phyloP scores from a whole-genome alignment of 768 basidiomycete species.

The Leccinum longicurvipes region DNA sequence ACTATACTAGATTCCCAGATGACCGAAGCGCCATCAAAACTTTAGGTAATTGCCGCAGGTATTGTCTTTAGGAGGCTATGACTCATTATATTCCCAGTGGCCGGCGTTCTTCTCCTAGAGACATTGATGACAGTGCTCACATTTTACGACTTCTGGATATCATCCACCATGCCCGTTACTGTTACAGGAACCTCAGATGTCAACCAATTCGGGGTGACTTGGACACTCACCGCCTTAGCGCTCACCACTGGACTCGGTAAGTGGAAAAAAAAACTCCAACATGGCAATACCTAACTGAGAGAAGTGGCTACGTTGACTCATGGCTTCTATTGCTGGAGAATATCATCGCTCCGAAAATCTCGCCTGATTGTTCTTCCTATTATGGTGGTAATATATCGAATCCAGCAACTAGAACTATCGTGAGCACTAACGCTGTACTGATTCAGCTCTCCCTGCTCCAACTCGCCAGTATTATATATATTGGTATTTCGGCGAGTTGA shows the following conservation, averaged over 20 bases:
- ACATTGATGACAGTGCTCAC: constrained; percentile 7
- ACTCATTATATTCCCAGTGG: constrained; percentile 8
- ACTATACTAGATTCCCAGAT: neutral
- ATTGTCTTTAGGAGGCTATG: neutral
- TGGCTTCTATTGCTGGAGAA: constrained; percentile 24
- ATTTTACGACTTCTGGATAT: constrained; percentile 14
- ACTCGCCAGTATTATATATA: constrained; percentile 12
- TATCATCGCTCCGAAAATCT: constrained; percentile 7
- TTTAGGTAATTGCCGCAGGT: neutral
- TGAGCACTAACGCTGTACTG: neutral
- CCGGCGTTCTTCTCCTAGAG: constrained; percentile 14
- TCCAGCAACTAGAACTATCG: neutral
- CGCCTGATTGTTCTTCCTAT: constrained; percentile 3
- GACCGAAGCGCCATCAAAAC: neutral
- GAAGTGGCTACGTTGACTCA: constrained; percentile 5
- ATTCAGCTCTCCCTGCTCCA: constrained; percentile 23
- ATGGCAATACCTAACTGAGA: neutral
- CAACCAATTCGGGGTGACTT: neutral
- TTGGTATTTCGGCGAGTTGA: neutral
- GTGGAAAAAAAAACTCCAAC: neutral
- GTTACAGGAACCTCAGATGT: neutral
- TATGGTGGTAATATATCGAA: constrained; percentile 12
- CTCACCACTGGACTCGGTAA: constrained; percentile 19
- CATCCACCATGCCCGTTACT: neutral
- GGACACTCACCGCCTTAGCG: neutral